Percentiles rank a stretch among this genome's conserved stretches.
Conservation (phyloP, 352 stramenopile species). For the Aphanomyces euteiches region DNA sequence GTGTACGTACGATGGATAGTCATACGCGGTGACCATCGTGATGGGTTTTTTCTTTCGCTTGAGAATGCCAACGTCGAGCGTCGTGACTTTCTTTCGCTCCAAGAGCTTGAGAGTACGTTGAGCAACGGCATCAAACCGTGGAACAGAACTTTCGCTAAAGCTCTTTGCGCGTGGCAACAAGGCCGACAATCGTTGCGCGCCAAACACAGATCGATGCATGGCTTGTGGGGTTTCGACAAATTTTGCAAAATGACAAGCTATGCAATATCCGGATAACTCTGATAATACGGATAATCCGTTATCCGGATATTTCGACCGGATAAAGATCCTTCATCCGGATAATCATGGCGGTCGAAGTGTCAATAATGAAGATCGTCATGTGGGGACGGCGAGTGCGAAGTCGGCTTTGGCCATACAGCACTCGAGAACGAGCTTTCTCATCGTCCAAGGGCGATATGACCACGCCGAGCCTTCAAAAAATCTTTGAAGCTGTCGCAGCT, state of each 20-base stretch:
- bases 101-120: slow-evolving; percentile 74
- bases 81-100: slow-evolving; percentile 81
- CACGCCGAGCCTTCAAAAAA: slow-evolving; percentile 5
- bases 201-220: neutral
- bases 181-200: neutral
- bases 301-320: no score
- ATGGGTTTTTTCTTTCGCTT: slow-evolving; percentile 96
- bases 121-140: slow-evolving; percentile 11
- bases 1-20: slow-evolving; percentile 83
- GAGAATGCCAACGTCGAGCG: slow-evolving; percentile 76
- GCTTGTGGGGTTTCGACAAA: neutral
- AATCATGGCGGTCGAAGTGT: neutral
- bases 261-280: no score
- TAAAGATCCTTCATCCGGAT: neutral
- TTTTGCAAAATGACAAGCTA: neutral
- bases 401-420: no score
- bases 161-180: neutral
- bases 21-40: slow-evolving; percentile 99
- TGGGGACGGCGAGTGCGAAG: neutral
- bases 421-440: neutral
- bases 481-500: slow-evolving; percentile 24
- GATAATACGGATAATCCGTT: no score
- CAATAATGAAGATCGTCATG: neutral
- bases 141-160: slow-evolving; percentile 13
- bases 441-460: neutral